These are phyloP conservation scores for Berkeleyomyces rouxiae DNA, from an alignment of 2,329 filamentous ascomycete genomes.

Conservation along the genomic window DNA sequence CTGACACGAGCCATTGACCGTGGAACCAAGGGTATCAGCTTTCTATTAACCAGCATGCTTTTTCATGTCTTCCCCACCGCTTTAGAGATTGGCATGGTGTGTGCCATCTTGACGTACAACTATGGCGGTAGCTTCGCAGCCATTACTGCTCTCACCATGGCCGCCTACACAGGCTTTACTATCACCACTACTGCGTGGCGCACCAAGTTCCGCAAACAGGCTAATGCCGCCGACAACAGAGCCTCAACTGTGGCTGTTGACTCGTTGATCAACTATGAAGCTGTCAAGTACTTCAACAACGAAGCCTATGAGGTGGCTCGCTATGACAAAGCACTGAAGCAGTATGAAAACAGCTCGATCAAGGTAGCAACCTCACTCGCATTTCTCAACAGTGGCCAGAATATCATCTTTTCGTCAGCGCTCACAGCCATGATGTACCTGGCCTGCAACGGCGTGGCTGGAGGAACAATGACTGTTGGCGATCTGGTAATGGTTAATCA, in stretches of 20 bases:
- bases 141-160: conserved; percentile 82
- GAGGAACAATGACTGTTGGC: conserved; percentile 69
- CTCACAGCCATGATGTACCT: conserved; percentile 98
- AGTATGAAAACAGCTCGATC: conserved; percentile 88
- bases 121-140: conserved; percentile 84
- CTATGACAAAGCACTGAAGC: conserved; percentile 71
- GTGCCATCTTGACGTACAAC: conserved; percentile 89
- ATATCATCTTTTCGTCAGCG: conserved; percentile 89
- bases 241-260: conserved; percentile 92
- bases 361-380: conserved; percentile 90
- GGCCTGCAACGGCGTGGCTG: conserved; percentile 74
- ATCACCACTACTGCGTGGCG: conserved; percentile 94
- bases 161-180: conserved; percentile 88
- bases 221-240: conserved; percentile 90
- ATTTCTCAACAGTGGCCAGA: conserved; percentile 85
- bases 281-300: conserved; percentile 99
- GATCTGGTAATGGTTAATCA: conserved; percentile 99
- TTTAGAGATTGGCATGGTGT: conserved; percentile 87
- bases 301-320: conserved; percentile 84
- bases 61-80: conserved; percentile 92
- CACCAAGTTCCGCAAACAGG: conserved; percentile 87
- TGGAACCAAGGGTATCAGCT: conserved; percentile 96
- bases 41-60: conserved; percentile 92
- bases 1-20: conserved; percentile 87
- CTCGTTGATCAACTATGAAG: conserved; percentile 95